Evolutionary conservation across 2,329 filamentous ascomycete species (phyloP), one percentile per base, ranked within the genome.

Genomic region (Alternaria sp.): DNA sequence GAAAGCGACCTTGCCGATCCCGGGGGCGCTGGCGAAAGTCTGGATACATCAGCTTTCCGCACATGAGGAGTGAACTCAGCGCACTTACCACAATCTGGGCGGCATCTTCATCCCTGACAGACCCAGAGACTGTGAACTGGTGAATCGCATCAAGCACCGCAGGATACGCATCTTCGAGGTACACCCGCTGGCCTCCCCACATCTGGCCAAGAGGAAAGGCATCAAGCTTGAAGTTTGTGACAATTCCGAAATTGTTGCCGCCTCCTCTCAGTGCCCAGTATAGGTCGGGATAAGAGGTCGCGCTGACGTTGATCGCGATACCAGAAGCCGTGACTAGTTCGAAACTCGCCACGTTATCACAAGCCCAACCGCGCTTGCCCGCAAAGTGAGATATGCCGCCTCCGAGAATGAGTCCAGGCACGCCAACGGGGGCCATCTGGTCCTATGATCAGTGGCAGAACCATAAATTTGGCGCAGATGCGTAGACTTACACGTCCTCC

Each of bases 231-330:
- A 76, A 74, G 12, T 68, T 69, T 11, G 72, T 76, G 12, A 77
- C 71, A 9, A 77, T 67, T 3, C 75, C 82, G 47, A 76, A 76
- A 11, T 76, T 75, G 52, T 69, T 71, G 1, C 72, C 72, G 17
- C 73, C 74, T 11, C 79, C 78, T 56, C 77, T 72, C 10, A 80
- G 58, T 0, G 77, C 77, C 63, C 69, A 73, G 65, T 77, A 81
- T 5, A 82, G 76, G 50, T 83, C 81, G 4, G 61, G 56, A 55
- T 82, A 81, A 21, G 75, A 40, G 1, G 56, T 62, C 6, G 59
- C 23, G 12, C 54, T 63, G 8, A 60, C 66, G 6, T 49, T 57
- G 19, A 71, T 45, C 5, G 59, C 25, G 5, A 56, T 10, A 12
- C 70, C 70, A 3, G 69, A 65, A 6, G 70, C 70, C 8, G 66